These are phyloP conservation scores for Aspergillus felis DNA, from an alignment of 2,329 filamentous ascomycete genomes.

Conservation along the genomic window DNA sequence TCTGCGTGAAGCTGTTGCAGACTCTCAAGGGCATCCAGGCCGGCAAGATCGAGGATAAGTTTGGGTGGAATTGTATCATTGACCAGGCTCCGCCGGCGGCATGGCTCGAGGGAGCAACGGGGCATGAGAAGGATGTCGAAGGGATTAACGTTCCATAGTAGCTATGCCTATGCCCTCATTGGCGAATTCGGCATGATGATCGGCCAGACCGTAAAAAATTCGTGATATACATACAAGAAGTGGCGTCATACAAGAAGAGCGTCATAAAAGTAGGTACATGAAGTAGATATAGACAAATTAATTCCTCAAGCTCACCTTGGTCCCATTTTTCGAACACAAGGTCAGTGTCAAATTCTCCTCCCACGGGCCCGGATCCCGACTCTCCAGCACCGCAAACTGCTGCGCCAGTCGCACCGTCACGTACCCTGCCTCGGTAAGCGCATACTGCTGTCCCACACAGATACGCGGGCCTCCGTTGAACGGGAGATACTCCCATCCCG, in stretches of 20 bases:
- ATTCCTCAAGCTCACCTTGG: not conserved
- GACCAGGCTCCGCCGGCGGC: conserved; percentile 26
- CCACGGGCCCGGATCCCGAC: conserved; percentile 16
- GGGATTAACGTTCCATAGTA: conserved; percentile 27
- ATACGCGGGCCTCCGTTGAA: conserved; percentile 25
- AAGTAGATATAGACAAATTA: not conserved
- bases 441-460: conserved; percentile 27
- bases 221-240: no score
- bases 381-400: conserved; percentile 20
- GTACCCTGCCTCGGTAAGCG: conserved; percentile 26
- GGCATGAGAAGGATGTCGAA: conserved; percentile 11
- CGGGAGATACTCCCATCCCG: conserved; percentile 23
- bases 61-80: conserved; percentile 63
- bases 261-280: no score
- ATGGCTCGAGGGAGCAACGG: conserved; percentile 22
- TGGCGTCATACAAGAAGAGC: not conserved
- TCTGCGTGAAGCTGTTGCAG: conserved; percentile 67
- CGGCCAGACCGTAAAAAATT: no score
- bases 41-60: conserved; percentile 71
- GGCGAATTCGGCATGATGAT: no score
- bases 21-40: conserved; percentile 82
- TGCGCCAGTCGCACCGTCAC: conserved; percentile 23
- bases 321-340: conserved; percentile 1
- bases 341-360: conserved; percentile 5
- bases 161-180: no score